These are phyloP conservation scores for Aurifilum marmelostoma DNA, from an alignment of 2,329 filamentous ascomycete genomes.

Conservation along the genomic window DNA sequence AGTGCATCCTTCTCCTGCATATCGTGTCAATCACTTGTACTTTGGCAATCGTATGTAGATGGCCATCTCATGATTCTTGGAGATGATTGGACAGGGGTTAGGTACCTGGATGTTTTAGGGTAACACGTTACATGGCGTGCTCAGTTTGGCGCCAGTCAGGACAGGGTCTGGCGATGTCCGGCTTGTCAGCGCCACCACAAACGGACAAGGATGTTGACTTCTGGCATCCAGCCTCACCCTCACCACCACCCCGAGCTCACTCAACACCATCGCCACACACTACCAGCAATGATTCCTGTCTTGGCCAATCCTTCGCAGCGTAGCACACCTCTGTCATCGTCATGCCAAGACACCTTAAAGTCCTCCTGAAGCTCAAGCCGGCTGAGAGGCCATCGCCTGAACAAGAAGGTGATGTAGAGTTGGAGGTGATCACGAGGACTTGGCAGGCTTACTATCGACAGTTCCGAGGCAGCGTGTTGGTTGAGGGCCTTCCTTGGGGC, in stretches of 20 bases:
- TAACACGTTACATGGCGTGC: background rate
- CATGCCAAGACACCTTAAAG: background rate
- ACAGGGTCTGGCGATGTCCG: background rate
- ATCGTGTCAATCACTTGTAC: background rate
- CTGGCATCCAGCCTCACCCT: background rate
- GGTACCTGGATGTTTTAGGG: background rate
- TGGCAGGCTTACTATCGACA: background rate
- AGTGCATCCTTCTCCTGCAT: background rate
- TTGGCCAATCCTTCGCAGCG: background rate
- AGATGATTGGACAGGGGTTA: background rate
- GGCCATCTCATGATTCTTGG: background rate
- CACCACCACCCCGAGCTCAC: background rate
- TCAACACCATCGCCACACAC: background rate
- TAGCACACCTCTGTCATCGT: background rate
- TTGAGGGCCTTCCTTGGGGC: background rate
- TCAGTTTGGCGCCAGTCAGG: background rate
- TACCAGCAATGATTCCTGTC: background rate
- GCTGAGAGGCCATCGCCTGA: background rate
- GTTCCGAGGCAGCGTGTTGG: background rate
- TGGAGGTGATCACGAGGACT: background rate
- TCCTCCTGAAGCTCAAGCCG: background rate
- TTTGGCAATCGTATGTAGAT: background rate
- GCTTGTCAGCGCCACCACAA: background rate
- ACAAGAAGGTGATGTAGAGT: background rate
- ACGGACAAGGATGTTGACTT: background rate